Percentiles rank a stretch among this genome's conserved stretches.
Evolutionary conservation across 176 grass and related monocot species (phyloP).

Genomic region (Cenchrus fungigraminus): DNA sequence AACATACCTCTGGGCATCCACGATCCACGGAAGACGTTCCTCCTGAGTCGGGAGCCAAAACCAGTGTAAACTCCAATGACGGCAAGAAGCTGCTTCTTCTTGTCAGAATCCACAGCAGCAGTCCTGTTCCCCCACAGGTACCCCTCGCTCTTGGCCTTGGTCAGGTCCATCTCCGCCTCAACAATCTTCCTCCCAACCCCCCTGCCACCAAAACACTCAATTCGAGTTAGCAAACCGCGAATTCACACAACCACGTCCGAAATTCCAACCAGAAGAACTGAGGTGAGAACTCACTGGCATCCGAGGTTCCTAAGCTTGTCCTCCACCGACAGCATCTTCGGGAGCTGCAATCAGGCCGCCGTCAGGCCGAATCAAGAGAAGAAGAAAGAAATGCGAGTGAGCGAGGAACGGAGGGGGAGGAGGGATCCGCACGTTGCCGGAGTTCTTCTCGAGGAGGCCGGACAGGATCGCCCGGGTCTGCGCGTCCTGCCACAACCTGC

Average conservation of each 20-base stretch:
- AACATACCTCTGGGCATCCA: conserved; percentile 95
- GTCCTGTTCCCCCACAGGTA: conserved; percentile 76
- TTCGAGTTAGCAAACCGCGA: conserved; percentile 10
- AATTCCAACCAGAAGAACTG: not conserved
- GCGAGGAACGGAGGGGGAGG: not conserved
- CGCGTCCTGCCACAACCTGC: conserved; percentile 95
- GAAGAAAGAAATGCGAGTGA: not conserved
- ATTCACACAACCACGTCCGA: not conserved
- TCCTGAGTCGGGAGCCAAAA: conserved; percentile 88
- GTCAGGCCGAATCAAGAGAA: not conserved
- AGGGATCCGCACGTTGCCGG: conserved; percentile 70
- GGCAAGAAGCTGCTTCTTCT: conserved; percentile 69
- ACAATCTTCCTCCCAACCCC: conserved; percentile 79
- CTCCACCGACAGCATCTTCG: conserved; percentile 80
- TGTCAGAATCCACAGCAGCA: conserved; percentile 28
- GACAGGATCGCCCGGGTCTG: conserved; percentile 81
- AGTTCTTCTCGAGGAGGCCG: conserved; percentile 79
- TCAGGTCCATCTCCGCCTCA: conserved; percentile 91
- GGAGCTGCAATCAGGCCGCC: conserved; percentile 51
- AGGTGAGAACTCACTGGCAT: conserved; percentile 67
- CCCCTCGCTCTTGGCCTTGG: conserved; percentile 86
- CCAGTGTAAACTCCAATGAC: conserved; percentile 97
- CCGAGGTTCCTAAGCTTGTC: conserved; percentile 93
- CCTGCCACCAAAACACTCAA: conserved; percentile 47
- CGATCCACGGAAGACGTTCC: conserved; percentile 79